A percentile compares a stretch with the other conserved stretches of the same genome.
phyloP scores from a whole-genome alignment of 148 eudicot genomes.

The Rhododendron simsii region DNA sequence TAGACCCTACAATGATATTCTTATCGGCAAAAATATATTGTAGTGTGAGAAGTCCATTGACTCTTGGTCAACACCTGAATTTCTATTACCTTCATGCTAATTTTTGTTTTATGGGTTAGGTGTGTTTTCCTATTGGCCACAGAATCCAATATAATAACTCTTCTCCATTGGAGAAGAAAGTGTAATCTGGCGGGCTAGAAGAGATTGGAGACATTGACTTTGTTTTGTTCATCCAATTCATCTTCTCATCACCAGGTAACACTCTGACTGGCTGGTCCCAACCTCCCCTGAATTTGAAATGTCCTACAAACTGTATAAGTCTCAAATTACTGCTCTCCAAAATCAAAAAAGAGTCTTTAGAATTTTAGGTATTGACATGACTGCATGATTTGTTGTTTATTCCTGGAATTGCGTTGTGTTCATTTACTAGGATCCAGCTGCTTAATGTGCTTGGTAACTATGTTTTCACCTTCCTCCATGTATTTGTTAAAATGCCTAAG shows the following conservation, averaged over 20 bases:
- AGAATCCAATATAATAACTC: not conserved
- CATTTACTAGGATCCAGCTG: not conserved
- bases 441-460: not conserved
- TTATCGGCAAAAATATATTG: no score
- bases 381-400: not conserved
- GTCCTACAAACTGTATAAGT: not conserved
- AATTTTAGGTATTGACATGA: not conserved
- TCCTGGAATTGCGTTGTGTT: not conserved
- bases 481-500: not conserved
- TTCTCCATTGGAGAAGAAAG: not conserved
- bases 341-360: not conserved
- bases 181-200: not conserved
- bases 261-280: not conserved
- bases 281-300: not conserved
- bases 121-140: not conserved
- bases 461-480: not conserved
- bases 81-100: no score
- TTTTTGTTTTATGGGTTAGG: not conserved
- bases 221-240: not conserved
- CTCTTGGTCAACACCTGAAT: no score
- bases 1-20: no score
- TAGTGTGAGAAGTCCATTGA: no score
- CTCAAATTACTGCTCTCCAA: not conserved
- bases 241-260: not conserved
- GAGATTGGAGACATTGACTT: not conserved